These are phyloP conservation scores for Marchantia polymorpha DNA, from an alignment of 225 moss, liverwort and hornwort genomes.

Conservation along the genomic window DNA sequence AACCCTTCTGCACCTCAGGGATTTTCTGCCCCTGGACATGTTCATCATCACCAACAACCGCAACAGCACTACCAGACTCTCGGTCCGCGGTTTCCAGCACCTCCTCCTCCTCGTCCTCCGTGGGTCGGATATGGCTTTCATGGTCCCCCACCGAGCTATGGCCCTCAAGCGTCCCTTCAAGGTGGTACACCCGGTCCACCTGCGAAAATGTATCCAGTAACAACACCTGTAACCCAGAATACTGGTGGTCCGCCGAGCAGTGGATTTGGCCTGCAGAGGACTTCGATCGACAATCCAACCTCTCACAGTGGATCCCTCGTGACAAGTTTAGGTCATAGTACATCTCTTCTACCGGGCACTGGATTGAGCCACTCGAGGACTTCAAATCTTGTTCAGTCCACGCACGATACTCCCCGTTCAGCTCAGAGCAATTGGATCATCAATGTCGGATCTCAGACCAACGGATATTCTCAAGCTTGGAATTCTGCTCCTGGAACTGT, in stretches of 20 bases:
- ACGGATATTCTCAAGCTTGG: neutral
- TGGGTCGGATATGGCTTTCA: conserved; percentile 1
- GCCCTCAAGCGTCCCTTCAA: neutral
- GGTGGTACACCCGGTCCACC: neutral
- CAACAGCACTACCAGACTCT: conserved; percentile 2
- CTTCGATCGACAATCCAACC: neutral
- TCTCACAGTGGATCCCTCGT: neutral
- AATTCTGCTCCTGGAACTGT: neutral
- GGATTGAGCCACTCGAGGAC: neutral
- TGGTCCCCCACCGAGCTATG: neutral
- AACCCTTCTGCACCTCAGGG: neutral
- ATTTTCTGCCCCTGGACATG: neutral
- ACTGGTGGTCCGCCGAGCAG: neutral
- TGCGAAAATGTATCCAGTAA: neutral
- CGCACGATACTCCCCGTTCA: neutral
- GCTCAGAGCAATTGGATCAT: neutral
- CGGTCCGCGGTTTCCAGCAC: neutral
- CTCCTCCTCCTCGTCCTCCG: neutral
- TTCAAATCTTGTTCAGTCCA: neutral
- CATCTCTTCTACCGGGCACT: neutral
- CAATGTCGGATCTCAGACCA: neutral
- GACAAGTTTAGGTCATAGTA: conserved; percentile 7
- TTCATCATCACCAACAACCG: conserved; percentile 3
- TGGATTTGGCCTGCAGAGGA: conserved; percentile 1
- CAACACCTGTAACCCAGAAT: neutral